phyloP scores from a whole-genome alignment of 2,329 filamentous ascomycete genomes.

The Fusarium udum region DNA sequence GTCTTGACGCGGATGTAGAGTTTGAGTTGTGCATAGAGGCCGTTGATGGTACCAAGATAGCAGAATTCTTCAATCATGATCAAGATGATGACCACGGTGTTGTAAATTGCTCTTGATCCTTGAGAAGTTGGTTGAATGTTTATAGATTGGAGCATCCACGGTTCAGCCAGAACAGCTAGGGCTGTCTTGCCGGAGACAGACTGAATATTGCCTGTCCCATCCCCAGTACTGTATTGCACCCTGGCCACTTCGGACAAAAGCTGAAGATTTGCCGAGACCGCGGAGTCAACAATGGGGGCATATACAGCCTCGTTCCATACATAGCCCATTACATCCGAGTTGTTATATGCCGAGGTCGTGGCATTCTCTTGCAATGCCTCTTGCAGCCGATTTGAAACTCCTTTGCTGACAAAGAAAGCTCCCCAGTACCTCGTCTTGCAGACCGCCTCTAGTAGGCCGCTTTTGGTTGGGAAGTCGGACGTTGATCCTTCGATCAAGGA shows the following conservation, averaged over 20 bases:
- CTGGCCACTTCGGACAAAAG: neutral
- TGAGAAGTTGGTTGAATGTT: conserved; percentile 36
- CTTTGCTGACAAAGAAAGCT: neutral
- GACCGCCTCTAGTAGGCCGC: neutral
- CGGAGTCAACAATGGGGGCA: neutral
- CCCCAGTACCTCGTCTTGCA: neutral
- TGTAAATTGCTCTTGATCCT: conserved; percentile 40
- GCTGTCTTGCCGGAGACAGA: conserved; percentile 19
- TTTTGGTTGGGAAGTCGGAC: neutral
- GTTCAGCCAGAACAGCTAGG: conserved; percentile 32
- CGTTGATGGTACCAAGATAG: conserved; percentile 37
- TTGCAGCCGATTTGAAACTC: neutral
- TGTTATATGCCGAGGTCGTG: neutral
- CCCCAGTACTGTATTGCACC: neutral
- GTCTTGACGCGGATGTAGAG: conserved; percentile 15
- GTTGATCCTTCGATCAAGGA: conserved; percentile 21
- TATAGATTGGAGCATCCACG: conserved; percentile 33
- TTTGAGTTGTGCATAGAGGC: conserved; percentile 36
- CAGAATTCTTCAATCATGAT: conserved; percentile 40
- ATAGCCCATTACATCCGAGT: neutral
- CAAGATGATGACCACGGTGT: conserved; percentile 38
- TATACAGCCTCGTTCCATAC: neutral
- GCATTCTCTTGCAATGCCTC: neutral
- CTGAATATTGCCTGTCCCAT: neutral
- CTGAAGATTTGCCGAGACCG: neutral